Base-by-base conservation (phyloP, 371 early-diverging fungal genomes). In the Mucor racemosus region DNA sequence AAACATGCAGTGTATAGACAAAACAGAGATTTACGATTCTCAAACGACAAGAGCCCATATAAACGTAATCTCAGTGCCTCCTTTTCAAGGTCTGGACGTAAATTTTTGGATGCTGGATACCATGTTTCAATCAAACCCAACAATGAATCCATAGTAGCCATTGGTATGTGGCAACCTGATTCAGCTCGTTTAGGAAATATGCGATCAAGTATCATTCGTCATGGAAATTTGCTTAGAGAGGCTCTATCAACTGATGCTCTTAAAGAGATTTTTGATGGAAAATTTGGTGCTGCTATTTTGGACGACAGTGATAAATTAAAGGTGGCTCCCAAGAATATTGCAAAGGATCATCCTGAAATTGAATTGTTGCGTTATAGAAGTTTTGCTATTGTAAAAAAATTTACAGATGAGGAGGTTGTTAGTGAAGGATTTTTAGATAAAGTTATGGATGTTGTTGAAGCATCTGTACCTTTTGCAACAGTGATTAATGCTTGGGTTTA, bases 21-120 rank as follows among this genome's bases (percentile, higher is more conserved):
- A 58, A 82, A 86, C 55, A 84, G 88, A 5, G 88, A 88, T 63
- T 50, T 88, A 9, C 80, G 88, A 17, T 88, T 88, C 56, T 81
- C 86, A 0, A 88, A 86, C 15, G 88, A 88, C 33, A 73, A 77
- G 60, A 71, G 77, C 14, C 88, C 88, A 0, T 88, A 88, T 66
- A 88, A 88, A 71, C 68, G 68, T 0, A 71, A 79, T 26, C 54
- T 85, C 5, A 66, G 80, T 1, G 86, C 83, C 3, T 64, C 76
- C 14, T 86, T 84, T 61, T 81, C 85, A 0, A 67, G 76, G n/a
- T 79, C 76, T 8, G 88, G 88, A 6, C 82, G 79, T 36, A 85
- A 84, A 44, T 78, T 78, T 42, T 58, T 69, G 10, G 72, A 78
- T 40, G 84, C 86, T 33, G 83, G 84, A 1, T 88, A 88, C 53